These are phyloP conservation scores for Verticillium alfalfae DNA, from an alignment of 2,329 filamentous ascomycete genomes.

Conservation along the genomic window DNA sequence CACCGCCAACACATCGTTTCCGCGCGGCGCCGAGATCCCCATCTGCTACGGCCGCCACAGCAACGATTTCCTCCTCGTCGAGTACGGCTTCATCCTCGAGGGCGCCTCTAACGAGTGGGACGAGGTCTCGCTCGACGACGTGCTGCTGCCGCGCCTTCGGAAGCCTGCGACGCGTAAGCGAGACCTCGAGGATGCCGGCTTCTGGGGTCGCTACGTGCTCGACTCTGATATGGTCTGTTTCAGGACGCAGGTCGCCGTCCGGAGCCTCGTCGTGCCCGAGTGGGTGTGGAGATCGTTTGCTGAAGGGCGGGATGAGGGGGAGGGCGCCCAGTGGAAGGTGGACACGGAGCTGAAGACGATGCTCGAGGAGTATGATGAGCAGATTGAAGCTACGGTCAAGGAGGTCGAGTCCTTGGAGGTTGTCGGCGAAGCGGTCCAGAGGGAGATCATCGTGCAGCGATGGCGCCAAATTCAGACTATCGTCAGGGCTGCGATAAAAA, in stretches of 20 bases:
- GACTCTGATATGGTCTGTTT: constrained; percentile 47
- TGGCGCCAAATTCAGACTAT: constrained; percentile 38
- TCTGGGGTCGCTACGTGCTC: constrained; percentile 45
- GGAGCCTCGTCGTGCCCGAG: constrained; percentile 27
- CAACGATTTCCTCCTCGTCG: constrained; percentile 67
- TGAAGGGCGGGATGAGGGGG: constrained; percentile 37
- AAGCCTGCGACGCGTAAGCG: constrained; percentile 22
- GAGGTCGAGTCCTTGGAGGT: constrained; percentile 18
- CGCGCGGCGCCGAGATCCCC: constrained; percentile 57
- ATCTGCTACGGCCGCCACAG: constrained; percentile 66
- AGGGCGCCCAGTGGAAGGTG: constrained; percentile 31
- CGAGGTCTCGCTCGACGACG: constrained; percentile 40
- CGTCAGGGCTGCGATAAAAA: constrained; percentile 26
- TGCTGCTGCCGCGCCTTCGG: constrained; percentile 32
- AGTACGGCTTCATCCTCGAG: constrained; percentile 52
- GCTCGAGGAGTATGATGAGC: constrained; percentile 27
- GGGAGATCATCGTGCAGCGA: constrained; percentile 26
- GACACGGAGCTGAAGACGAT: constrained; percentile 28
- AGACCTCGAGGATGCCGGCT: constrained; percentile 37
- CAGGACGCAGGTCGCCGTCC: constrained; percentile 48
- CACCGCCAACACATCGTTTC: constrained; percentile 43
- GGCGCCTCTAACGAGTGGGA: constrained; percentile 46
- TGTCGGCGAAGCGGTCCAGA: constrained; percentile 25
- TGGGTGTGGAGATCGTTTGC: constrained; percentile 42
- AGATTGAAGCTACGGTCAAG: constrained; percentile 22